Evolutionary conservation across 164 flowering plant species (phyloP).

Genomic region (Echeveria elegans): DNA sequence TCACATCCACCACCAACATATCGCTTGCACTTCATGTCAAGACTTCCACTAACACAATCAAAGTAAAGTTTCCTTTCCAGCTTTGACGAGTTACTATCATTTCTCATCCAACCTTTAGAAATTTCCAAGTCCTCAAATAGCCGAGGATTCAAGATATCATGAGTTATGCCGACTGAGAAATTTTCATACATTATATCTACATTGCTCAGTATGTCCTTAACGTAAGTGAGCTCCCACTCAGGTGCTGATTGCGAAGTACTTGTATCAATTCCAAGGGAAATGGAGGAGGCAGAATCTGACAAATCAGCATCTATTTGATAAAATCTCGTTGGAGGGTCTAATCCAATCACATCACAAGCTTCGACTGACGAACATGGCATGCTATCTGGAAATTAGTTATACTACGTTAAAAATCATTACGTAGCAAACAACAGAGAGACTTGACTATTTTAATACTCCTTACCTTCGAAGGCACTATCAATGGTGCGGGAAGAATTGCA

Average conservation of each 20-base stretch:
- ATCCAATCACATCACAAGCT: constrained; percentile 29
- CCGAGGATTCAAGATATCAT: constrained; percentile 43
- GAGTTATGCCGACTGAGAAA: constrained; percentile 40
- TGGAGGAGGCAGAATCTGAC: constrained; percentile 77
- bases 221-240: constrained; percentile 55
- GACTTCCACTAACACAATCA: constrained; percentile 62
- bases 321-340: constrained; percentile 20
- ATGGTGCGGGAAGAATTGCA: constrained; percentile 59
- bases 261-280: constrained; percentile 14
- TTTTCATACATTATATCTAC: constrained; percentile 50
- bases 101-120: constrained; percentile 17
- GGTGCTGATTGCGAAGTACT: constrained; percentile 13
- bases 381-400: constrained; percentile 31
- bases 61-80: constrained; percentile 43
- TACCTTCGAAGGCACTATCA: constrained; percentile 23
- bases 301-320: constrained; percentile 39
- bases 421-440: not conserved
- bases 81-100: constrained; percentile 19
- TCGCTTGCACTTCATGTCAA: constrained; percentile 50
- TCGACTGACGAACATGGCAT: constrained; percentile 37
- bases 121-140: constrained; percentile 60
- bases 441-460: not conserved
- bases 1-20: constrained; percentile 41
- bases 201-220: constrained; percentile 42
- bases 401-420: not conserved